Conservation (phyloP, 2,329 filamentous ascomycete genomes). For the Kalmusia sp. region DNA sequence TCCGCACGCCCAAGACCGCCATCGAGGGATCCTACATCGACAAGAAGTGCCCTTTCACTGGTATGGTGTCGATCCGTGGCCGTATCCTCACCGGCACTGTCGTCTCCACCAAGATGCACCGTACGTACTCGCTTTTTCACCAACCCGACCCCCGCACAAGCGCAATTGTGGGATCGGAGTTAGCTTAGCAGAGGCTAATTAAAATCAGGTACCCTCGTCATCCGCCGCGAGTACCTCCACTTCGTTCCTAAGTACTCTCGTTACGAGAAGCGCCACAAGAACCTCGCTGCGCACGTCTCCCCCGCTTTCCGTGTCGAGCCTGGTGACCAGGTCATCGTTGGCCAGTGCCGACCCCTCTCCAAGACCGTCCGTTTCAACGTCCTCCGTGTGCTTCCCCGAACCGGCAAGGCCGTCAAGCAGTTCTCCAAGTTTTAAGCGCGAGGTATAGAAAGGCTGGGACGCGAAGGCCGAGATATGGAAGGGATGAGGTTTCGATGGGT, state of each 20-base stretch:
- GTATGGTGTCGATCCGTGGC: conserved; percentile 98
- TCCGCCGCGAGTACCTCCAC: conserved; percentile 99
- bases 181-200: conserved; percentile 28
- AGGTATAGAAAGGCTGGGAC: conserved; percentile 29
- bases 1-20: conserved; percentile 97
- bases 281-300: conserved; percentile 98
- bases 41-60: conserved; percentile 99
- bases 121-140: conserved; percentile 50
- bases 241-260: conserved; percentile 99
- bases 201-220: conserved; percentile 75
- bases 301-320: conserved; percentile 99
- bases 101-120: conserved; percentile 99
- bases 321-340: conserved; percentile 98
- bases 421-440: conserved; percentile 94
- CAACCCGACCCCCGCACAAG: background rate
- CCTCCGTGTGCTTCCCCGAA: conserved; percentile 96
- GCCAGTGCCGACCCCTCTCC: conserved; percentile 98
- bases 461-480: conserved; percentile 28
- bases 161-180: background rate
- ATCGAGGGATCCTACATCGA: conserved; percentile 99
- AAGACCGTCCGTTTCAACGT: conserved; percentile 99
- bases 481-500: conserved; percentile 43
- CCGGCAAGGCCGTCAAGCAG: conserved; percentile 95
- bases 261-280: conserved; percentile 99
- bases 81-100: conserved; percentile 99